These are phyloP conservation scores for Solanum clarkiae DNA, from an alignment of 257 asterid genomes.

Conservation along the genomic window DNA sequence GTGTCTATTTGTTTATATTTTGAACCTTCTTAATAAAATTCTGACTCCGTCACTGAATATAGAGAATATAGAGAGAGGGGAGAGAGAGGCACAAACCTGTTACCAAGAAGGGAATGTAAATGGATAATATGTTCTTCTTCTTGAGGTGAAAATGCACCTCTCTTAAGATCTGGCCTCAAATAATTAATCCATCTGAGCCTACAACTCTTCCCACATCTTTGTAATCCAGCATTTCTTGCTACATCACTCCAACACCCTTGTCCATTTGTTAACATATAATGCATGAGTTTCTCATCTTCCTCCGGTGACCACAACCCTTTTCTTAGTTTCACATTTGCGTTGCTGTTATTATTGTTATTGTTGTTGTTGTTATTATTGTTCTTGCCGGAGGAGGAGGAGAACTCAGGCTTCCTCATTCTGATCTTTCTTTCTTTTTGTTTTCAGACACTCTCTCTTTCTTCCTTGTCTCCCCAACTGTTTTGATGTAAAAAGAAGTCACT, in stretches of 20 bases:
- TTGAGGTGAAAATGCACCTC: conserved; percentile 49
- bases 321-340: conserved; percentile 14
- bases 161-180: conserved; percentile 48
- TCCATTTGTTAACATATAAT: conserved; percentile 42
- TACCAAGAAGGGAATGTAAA: conserved; percentile 54
- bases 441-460: conserved; percentile 3
- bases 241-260: conserved; percentile 62
- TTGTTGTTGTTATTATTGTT: neutral
- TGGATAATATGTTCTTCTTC: conserved; percentile 52
- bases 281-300: conserved; percentile 45
- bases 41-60: no score
- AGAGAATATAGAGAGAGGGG: neutral
- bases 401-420: conserved; percentile 42
- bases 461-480: conserved; percentile 24
- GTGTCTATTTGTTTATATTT: no score
- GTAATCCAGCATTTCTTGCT: conserved; percentile 48
- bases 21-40: no score
- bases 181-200: conserved; percentile 53
- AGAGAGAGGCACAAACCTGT: conserved; percentile 19
- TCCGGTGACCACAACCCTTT: conserved; percentile 63
- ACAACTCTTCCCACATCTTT: conserved; percentile 53
- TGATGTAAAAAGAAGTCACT: conserved; percentile 29
- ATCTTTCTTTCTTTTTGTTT: neutral
- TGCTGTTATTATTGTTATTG: neutral
- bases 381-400: conserved; percentile 5